Evolutionary conservation across 768 basidiomycete genomes (phyloP).

Genomic region (Amanita jacksonii): DNA sequence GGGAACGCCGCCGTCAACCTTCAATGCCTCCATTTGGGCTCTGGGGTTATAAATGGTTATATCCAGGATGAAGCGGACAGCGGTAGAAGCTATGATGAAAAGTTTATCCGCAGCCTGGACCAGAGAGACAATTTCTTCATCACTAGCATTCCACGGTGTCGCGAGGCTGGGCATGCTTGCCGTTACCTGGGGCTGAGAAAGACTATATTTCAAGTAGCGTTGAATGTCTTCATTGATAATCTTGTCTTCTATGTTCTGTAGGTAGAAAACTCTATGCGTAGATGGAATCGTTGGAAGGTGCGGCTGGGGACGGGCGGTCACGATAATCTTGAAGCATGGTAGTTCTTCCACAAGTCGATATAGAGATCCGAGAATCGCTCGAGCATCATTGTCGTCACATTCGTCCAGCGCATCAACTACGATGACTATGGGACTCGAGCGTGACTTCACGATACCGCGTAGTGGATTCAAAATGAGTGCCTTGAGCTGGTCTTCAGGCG

Average conservation of each 20-base stretch:
- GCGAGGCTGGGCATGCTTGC: neutral
- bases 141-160: too few relatives aligned
- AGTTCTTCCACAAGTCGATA: neutral
- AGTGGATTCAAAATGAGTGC: neutral
- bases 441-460: neutral
- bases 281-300: neutral
- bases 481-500: too few relatives aligned
- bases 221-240: neutral
- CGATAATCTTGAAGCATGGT: too few relatives aligned
- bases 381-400: neutral
- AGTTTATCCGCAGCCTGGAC: neutral
- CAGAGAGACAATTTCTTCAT: neutral
- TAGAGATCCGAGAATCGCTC: too few relatives aligned
- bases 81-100: neutral
- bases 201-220: neutral
- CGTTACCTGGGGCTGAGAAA: neutral
- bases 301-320: neutral
- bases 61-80: neutral
- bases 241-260: too few relatives aligned
- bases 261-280: too few relatives aligned
- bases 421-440: neutral
- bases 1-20: too few relatives aligned
- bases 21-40: neutral
- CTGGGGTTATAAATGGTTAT: neutral
- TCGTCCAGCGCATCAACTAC: slow-evolving; percentile 1